Evolutionary conservation across 768 basidiomycete species (phyloP), one percentile per base, ranked within the genome.

Genomic region (Hirschioporus abietinus): DNA sequence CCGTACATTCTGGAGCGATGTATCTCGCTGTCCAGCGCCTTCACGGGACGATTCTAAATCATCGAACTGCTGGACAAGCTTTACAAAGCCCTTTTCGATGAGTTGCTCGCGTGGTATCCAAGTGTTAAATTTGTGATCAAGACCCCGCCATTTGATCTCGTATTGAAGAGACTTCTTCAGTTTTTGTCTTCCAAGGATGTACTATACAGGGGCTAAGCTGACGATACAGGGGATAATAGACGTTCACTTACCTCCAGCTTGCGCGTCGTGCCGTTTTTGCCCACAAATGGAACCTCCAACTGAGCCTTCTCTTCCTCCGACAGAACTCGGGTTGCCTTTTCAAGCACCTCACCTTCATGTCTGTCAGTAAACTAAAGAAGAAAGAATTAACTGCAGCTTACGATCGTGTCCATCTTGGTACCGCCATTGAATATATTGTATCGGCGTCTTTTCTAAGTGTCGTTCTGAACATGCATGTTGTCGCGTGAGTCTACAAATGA

Each of bases 321-420:
- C 69, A 99, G 77, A n/a, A 87, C 87, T 68, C 96, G 93, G 4
- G 94, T 95, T 6, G 86, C 87, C 78, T 98, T 97, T 78, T 96
- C 93, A 70, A 97, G 72, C 36, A 96, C 79, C 79, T 99, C 96
- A 70, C 91, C 91, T 93, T 66, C 68, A 67, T 62, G 68, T 60
- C 63, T 27, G 34, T 66, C 58, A 67, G 63, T 63, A 61, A 64
- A 66, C 60, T 63, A 23, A 18, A 20, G 60, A 60, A 42, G 65
- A 42, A 67, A 52, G 60, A 26, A 52, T 66, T 27, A 68, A 71
- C 59, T 63, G 67, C 66, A 68, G 58, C 88, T 70, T 76, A 92
- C 95, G 91, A 83, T 99, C 96, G 78, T 96, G 92, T 63, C 96
- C 96, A 77, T 97, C 96, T 76, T 98, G 96, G 87, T 95, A 99